phyloP scores from a whole-genome alignment of 352 stramenopile genomes.

The Pythium scleroteichum region DNA sequence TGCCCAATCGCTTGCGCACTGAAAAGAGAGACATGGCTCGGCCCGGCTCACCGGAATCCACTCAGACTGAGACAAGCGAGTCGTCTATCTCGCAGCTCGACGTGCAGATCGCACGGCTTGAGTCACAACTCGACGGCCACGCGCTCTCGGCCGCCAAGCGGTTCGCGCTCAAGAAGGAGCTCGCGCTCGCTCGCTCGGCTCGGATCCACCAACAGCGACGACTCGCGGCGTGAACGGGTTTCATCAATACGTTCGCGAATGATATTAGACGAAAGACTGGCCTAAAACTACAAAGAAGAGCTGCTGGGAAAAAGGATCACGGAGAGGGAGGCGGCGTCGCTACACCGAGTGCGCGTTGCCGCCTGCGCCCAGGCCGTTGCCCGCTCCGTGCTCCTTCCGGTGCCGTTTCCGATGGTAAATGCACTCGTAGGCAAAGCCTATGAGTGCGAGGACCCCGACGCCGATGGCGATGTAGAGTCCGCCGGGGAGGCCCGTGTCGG shows the following conservation, averaged over 20 bases:
- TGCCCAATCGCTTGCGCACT: not conserved
- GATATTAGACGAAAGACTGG: conserved; percentile 19
- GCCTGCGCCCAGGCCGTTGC: not conserved
- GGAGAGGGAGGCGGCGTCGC: not conserved
- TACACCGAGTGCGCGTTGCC: not conserved
- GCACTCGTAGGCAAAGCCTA: conserved; percentile 76
- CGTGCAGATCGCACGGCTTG: conserved; percentile 51
- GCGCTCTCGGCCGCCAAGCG: conserved; percentile 68
- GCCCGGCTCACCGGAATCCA: not conserved
- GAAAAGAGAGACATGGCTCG: conserved; percentile 2
- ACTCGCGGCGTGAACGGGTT: conserved; percentile 12
- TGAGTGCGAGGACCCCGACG: conserved; percentile 60
- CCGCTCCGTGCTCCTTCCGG: conserved; percentile 12
- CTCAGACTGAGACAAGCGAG: not conserved
- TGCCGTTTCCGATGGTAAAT: conserved; percentile 69
- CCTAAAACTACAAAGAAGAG: conserved; percentile 28
- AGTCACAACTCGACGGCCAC: conserved; percentile 63
- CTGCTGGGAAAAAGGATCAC: not conserved
- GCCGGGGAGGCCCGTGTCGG: conserved; percentile 55
- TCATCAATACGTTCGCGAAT: conserved; percentile 1
- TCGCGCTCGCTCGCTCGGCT: conserved; percentile 66
- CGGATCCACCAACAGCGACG: conserved; percentile 58
- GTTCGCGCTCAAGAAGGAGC: conserved; percentile 82
- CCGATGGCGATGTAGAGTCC: conserved; percentile 71
- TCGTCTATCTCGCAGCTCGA: conserved; percentile 11